Base-by-base conservation (phyloP, 164 flowering plant genomes). In the Kingdonia uniflora region DNA sequence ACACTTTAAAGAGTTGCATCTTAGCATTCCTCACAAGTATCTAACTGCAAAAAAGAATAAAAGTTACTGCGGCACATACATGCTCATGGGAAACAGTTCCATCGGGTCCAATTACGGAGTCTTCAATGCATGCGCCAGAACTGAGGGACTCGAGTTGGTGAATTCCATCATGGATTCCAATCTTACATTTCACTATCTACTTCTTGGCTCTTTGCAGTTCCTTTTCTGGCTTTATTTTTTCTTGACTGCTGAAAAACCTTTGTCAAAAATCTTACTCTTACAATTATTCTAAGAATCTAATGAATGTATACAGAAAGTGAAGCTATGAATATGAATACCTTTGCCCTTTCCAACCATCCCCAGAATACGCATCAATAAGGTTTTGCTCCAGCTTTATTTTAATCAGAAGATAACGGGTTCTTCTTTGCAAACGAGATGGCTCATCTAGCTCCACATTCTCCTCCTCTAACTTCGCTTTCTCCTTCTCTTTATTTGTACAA, bases 331-430 rank as follows among this genome's bases (percentile, higher is more conserved):
- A 11, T 17, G 26, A 23, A 52, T 79, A 92, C 98, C 98, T 92
- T 68, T 92, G 95, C 56, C 98, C 98, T 71, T 84, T 85, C 98
- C 98, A 92, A 26, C 98, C 98, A 73, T 92, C 98, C 15, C 78
- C 81, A 38, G 90, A 77, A 72, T 92, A 92, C 43, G 98, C 98
- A 68, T 92, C 98, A 58, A 92, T 84, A 45, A 92, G 83, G 60
- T 85, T 92, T 68, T 84, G 98, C 73, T 87, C 95, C 68, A 82
- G 70, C 75, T 85, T 92, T 75, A 92, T 71, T 72, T 82, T 85
- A 55, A 92, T 80, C 62, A 92, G 45, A 17, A 92, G 75, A 71
- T 92, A 87, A 71, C 85, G 76, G 42, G 91, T 71, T 75, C 95
- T 75, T 76, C 92, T 80, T 59, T 80, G 85, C 68, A 92, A 69